phyloP scores from a whole-genome alignment of 2,329 filamentous ascomycete genomes.

The Fusarium zealandicum region DNA sequence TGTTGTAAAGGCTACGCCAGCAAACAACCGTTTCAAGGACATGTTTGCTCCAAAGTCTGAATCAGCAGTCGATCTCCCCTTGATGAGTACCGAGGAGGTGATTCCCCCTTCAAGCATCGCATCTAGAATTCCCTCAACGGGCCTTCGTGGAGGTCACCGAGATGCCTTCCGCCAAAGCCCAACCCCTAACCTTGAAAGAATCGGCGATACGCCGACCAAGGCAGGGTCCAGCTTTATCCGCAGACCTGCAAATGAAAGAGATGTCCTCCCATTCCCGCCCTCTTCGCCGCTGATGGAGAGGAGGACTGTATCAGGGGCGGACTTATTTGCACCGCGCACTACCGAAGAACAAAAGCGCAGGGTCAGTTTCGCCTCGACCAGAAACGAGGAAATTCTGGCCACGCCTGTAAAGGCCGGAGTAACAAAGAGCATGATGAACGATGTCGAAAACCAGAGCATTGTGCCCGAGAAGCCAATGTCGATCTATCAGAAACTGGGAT shows the following conservation, averaged over 20 bases:
- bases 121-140: slow-evolving; percentile 53
- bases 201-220: slow-evolving; percentile 45
- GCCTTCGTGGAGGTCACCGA: slow-evolving; percentile 43
- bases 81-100: slow-evolving; percentile 41
- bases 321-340: slow-evolving; percentile 21
- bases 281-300: slow-evolving; percentile 48
- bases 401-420: slow-evolving; percentile 50
- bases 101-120: slow-evolving; percentile 50
- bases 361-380: slow-evolving; percentile 26
- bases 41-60: slow-evolving; percentile 49
- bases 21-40: slow-evolving; percentile 62
- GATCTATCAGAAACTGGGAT: slow-evolving; percentile 63
- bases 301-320: slow-evolving; percentile 25
- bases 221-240: slow-evolving; percentile 41
- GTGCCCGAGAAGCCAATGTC: slow-evolving; percentile 46
- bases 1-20: slow-evolving; percentile 65
- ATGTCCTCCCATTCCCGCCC: slow-evolving; percentile 41
- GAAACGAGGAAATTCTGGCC: slow-evolving; percentile 42
- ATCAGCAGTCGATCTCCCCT: slow-evolving; percentile 26
- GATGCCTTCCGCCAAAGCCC: slow-evolving; percentile 43
- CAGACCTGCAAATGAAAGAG: slow-evolving; percentile 38
- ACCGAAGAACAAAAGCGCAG: slow-evolving; percentile 24
- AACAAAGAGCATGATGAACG: slow-evolving; percentile 19
- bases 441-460: slow-evolving; percentile 13
- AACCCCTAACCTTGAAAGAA: slow-evolving; percentile 42